Evolutionary conservation across 768 basidiomycete genomes (phyloP).

Genomic region (Dictyophora rubrovolvata): DNA sequence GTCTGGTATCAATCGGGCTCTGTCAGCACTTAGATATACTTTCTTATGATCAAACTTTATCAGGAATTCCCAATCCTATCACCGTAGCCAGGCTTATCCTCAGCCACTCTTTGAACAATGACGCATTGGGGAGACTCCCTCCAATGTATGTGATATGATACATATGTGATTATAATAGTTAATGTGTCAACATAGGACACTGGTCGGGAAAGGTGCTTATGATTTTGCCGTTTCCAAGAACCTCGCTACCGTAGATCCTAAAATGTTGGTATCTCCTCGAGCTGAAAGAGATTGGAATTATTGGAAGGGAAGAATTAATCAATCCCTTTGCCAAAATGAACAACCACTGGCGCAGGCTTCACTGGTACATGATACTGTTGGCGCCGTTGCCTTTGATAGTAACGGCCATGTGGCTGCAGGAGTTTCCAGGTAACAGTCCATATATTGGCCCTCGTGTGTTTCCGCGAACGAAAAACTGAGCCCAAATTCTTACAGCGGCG

Average conservation of each 20-base stretch:
- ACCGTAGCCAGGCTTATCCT: constrained; percentile 47
- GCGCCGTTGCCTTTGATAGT: constrained; percentile 52
- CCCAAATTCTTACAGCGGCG: constrained; percentile 41
- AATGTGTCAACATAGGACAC: constrained; percentile 29
- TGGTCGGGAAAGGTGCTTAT: constrained; percentile 53
- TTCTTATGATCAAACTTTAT: background rate
- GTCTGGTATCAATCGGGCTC: constrained; percentile 34
- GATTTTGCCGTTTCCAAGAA: constrained; percentile 35
- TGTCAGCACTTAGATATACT: background rate
- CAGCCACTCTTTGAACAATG: constrained; percentile 35
- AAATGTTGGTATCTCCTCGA: constrained; percentile 38
- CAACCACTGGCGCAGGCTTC: background rate
- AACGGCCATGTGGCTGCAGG: constrained; percentile 21
- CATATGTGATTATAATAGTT: background rate
- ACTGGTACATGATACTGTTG: constrained; percentile 66
- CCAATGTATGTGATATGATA: constrained; percentile 42
- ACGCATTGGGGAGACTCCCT: constrained; percentile 54
- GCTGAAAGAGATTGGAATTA: constrained; percentile 46
- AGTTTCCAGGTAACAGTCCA: constrained; percentile 16
- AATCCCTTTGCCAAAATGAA: background rate
- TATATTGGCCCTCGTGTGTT: background rate
- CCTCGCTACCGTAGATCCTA: constrained; percentile 28
- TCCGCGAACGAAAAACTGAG: background rate
- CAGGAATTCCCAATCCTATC: constrained; percentile 67
- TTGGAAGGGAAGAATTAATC: constrained; percentile 44